A percentile compares a stretch with the other conserved stretches of the same genome.
Evolutionary conservation across 2,329 filamentous ascomycete genomes (phyloP).

Genomic region (Coniochaeta sp.): DNA sequence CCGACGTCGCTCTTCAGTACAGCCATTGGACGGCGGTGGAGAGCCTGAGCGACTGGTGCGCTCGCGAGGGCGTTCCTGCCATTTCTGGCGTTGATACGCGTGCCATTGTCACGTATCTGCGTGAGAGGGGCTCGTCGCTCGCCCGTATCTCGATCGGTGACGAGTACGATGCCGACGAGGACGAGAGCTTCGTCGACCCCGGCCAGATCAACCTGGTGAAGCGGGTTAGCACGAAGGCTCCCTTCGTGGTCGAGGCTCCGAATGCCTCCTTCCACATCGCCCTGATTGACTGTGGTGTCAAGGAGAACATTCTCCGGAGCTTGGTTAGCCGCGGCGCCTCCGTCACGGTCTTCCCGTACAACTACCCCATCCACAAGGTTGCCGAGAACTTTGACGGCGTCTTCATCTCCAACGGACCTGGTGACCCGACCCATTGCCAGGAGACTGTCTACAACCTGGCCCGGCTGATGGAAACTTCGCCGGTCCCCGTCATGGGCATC

Average conservation of each 20-base stretch:
- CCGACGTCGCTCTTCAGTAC: slow-evolving; percentile 88
- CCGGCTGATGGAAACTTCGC: slow-evolving; percentile 84
- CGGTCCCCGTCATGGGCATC: slow-evolving; percentile 93
- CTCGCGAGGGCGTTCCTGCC: slow-evolving; percentile 88
- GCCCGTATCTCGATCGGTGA: slow-evolving; percentile 92
- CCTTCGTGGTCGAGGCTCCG: slow-evolving; percentile 86
- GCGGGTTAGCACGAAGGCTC: slow-evolving; percentile 94
- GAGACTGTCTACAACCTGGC: slow-evolving; percentile 88
- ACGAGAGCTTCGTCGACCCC: slow-evolving; percentile 91
- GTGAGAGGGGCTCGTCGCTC: slow-evolving; percentile 93
- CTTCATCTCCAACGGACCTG: slow-evolving; percentile 98
- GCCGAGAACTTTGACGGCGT: slow-evolving; percentile 96
- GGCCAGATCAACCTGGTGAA: slow-evolving; percentile 95
- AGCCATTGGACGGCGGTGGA: slow-evolving; percentile 99
- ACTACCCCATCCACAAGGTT: slow-evolving; percentile 98
- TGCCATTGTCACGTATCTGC: slow-evolving; percentile 89
- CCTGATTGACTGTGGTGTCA: slow-evolving; percentile 95
- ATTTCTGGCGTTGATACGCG: slow-evolving; percentile 97
- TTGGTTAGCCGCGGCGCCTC: slow-evolving; percentile 86
- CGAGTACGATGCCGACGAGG: slow-evolving; percentile 97
- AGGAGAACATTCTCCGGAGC: slow-evolving; percentile 98
- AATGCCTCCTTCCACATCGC: slow-evolving; percentile 84
- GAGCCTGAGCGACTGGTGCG: slow-evolving; percentile 88
- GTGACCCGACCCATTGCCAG: slow-evolving; percentile 95
- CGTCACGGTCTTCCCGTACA: slow-evolving; percentile 89